Percentiles rank a stretch among this genome's conserved stretches.
These are phyloP conservation scores for Leishmania gerbilli DNA, from an alignment of 208 protist genomes.

Conservation along the genomic window DNA sequence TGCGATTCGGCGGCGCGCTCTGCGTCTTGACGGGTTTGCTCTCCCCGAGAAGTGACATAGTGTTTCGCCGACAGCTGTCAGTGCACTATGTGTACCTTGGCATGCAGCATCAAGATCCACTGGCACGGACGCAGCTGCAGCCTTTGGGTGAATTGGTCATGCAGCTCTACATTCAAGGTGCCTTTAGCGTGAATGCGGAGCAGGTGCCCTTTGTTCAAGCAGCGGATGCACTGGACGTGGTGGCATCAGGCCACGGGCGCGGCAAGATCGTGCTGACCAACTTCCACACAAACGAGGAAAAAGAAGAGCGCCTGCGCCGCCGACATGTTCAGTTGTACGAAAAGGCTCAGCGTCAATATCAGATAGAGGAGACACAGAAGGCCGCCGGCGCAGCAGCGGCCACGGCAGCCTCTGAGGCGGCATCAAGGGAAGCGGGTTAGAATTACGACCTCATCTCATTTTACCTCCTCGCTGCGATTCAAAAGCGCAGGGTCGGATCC, in stretches of 20 bases:
- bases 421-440: background rate
- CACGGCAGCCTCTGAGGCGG: background rate
- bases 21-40: constrained; percentile 60
- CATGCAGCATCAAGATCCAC: constrained; percentile 36
- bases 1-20: constrained; percentile 70
- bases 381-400: background rate
- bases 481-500: background rate
- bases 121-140: constrained; percentile 45
- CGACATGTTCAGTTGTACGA: constrained; percentile 24
- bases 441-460: background rate
- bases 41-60: constrained; percentile 27
- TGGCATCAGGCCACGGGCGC: constrained; percentile 46
- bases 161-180: constrained; percentile 52
- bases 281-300: constrained; percentile 50
- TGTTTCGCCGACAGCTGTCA: constrained; percentile 64
- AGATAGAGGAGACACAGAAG: constrained; percentile 17
- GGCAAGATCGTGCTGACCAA: constrained; percentile 72
- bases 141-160: constrained; percentile 39
- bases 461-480: too few species aligned
- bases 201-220: constrained; percentile 54
- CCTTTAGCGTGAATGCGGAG: constrained; percentile 54
- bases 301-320: constrained; percentile 28
- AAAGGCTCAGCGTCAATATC: constrained; percentile 27
- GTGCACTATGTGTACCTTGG: constrained; percentile 66
- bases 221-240: constrained; percentile 42